phyloP scores from a whole-genome alignment of 352 stramenopile species.

The Phytopythium vexans region DNA sequence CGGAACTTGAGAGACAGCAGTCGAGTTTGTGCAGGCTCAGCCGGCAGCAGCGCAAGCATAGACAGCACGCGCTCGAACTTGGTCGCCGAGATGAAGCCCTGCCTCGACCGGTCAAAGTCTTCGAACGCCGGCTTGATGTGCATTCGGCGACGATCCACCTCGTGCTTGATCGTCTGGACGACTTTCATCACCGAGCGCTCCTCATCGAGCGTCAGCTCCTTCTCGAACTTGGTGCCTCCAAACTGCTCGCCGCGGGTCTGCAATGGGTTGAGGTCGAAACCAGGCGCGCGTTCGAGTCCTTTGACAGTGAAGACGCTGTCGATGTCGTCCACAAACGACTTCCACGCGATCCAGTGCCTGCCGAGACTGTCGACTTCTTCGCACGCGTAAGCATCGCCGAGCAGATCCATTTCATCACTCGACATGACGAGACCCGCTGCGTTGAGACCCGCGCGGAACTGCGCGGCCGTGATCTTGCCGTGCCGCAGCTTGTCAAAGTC shows the following conservation, averaged over 20 bases:
- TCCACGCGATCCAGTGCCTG: conserved; percentile 64
- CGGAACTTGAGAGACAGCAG: conserved; percentile 76
- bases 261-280: conserved; percentile 46
- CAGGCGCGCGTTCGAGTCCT: conserved; percentile 57
- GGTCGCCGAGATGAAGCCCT: conserved; percentile 70
- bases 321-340: conserved; percentile 75
- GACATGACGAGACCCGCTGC: conserved; percentile 51
- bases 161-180: conserved; percentile 45
- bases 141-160: conserved; percentile 64
- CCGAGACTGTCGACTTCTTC: conserved; percentile 60
- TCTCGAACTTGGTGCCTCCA: conserved; percentile 44
- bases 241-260: conserved; percentile 56
- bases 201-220: conserved; percentile 43
- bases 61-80: conserved; percentile 85
- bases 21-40: conserved; percentile 36
- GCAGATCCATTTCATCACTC: conserved; percentile 48
- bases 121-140: conserved; percentile 81
- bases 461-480: conserved; percentile 62
- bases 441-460: conserved; percentile 65
- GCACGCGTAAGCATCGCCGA: conserved; percentile 56
- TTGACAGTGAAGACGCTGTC: conserved; percentile 82
- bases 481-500: conserved; percentile 84
- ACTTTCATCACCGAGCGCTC: conserved; percentile 49
- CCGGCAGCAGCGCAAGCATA: conserved; percentile 61
- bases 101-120: conserved; percentile 76